Evolutionary conservation across 1,284 basidiomycete species (phyloP).

Genomic region (Trichosporon sp.): DNA sequence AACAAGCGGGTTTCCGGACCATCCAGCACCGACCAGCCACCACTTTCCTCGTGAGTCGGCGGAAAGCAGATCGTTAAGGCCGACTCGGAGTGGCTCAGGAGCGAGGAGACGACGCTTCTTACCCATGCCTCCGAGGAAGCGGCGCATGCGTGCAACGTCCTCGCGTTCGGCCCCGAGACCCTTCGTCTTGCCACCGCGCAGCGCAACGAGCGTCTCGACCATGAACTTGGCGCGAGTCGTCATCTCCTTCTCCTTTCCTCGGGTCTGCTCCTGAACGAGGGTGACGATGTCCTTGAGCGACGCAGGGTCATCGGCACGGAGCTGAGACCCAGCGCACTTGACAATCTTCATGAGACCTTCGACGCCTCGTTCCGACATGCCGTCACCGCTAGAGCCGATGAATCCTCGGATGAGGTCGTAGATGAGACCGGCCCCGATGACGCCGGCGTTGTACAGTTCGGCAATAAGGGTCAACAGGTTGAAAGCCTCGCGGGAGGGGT

Average conservation of each 20-base stretch:
- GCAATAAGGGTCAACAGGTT: slow-evolving; percentile 84
- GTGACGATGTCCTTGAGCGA: slow-evolving; percentile 55
- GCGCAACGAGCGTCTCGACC: slow-evolving; percentile 81
- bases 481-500: slow-evolving; percentile 67
- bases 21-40: slow-evolving; percentile 98
- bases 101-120: slow-evolving; percentile 72
- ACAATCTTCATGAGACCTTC: slow-evolving; percentile 83
- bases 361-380: slow-evolving; percentile 69
- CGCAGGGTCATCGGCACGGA: slow-evolving; percentile 63
- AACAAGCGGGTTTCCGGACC: slow-evolving; percentile 83
- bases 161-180: slow-evolving; percentile 57
- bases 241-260: slow-evolving; percentile 56
- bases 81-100: slow-evolving; percentile 77
- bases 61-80: slow-evolving; percentile 75
- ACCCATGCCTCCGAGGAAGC: slow-evolving; percentile 66
- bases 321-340: slow-evolving; percentile 77
- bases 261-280: slow-evolving; percentile 68
- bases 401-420: slow-evolving; percentile 85
- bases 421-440: slow-evolving; percentile 78
- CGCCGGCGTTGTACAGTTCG: slow-evolving; percentile 93
- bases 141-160: slow-evolving; percentile 66
- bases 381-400: slow-evolving; percentile 52
- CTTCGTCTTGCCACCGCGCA: slow-evolving; percentile 87
- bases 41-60: slow-evolving; percentile 89
- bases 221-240: slow-evolving; percentile 74